Evolutionary conservation across 129 eudicot genomes (phyloP), one percentile per base, ranked within the genome.

Genomic region (Oenanthe sinensis): DNA sequence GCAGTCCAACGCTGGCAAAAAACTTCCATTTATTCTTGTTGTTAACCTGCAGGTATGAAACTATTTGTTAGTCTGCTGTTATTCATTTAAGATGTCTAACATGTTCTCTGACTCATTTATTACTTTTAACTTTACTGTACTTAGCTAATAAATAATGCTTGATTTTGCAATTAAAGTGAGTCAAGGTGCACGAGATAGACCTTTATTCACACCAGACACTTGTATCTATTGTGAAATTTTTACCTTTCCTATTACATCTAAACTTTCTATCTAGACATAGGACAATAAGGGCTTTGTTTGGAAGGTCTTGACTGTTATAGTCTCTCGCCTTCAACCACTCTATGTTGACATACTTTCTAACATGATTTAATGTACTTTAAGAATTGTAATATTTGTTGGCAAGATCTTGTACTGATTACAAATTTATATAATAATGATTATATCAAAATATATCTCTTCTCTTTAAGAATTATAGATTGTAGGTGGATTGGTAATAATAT

Each of bases 1-100:
- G 75, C 97, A 96, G 99, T 87, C 97, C 6, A 93, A 87, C 50
- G 92, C 91, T 42, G 99, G 93, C 77, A 96, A 86, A 87, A 92
- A 85, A 36, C 85, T 92, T 79, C 99, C 99, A 44, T 96, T 96
- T 86, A 73, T 96, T 86, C 91, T 96, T 75, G 71, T 92, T 44
- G 81, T 96, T 81, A 96, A 96, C 86, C 96, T 96, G 67, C 90
- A 88, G 99, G 99, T 96, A 85, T 73, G 84, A 77, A 20, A 11
- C 2, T 33, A 79, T 46, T 19, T 48, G 2, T 24, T 70, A 9
- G 39, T 17, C 42, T 33, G 3, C 58, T 55, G 75, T 58, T 74
- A 28, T 52, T 71, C 54, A 46, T 44, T 63, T 22, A 37, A 74
- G 72, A 33, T 67, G 19, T 33, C 40, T 13, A 12, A 30, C 72